phyloP scores from a whole-genome alignment of 2,329 filamentous ascomycete species.

The Pseudogymnoascus pannorum region DNA sequence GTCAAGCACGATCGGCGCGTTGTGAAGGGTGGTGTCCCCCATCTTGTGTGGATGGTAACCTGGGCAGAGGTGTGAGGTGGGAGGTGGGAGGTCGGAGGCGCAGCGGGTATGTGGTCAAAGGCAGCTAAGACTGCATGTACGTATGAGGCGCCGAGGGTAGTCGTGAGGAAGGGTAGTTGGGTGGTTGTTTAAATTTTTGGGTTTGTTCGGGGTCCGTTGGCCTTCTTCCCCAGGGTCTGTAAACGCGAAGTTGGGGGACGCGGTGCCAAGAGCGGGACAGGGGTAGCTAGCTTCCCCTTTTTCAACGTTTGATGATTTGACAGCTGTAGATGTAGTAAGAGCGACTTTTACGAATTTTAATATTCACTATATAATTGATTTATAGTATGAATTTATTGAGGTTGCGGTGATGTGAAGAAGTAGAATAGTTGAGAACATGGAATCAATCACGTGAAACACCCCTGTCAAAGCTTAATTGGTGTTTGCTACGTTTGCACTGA shows the following conservation, averaged over 20 bases:
- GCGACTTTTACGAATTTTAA: not conserved
- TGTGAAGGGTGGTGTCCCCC: constrained; percentile 71
- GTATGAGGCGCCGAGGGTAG: not conserved
- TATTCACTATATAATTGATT: not conserved
- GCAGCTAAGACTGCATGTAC: not conserved
- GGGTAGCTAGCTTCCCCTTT: constrained; percentile 10
- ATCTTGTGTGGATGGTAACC: constrained; percentile 32
- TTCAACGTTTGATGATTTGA: not conserved
- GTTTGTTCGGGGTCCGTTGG: not conserved
- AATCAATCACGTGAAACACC: not conserved
- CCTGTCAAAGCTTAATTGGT: constrained; percentile 4
- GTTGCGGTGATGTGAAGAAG: not conserved
- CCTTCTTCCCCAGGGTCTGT: constrained; percentile 1
- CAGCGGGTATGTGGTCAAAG: not conserved
- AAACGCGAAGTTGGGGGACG: constrained; percentile 9
- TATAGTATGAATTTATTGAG: not conserved
- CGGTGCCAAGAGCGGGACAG: constrained; percentile 10
- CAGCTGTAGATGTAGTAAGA: not conserved
- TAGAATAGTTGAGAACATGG: not conserved
- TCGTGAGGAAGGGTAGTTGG: not conserved
- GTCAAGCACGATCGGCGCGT: constrained; percentile 97
- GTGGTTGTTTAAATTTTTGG: not conserved
- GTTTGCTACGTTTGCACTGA: constrained; percentile 9
- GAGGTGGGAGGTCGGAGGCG: not conserved
- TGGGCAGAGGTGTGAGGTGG: not conserved